phyloP scores from a whole-genome alignment of 179 eudicot species.

The Nepenthes alata region DNA sequence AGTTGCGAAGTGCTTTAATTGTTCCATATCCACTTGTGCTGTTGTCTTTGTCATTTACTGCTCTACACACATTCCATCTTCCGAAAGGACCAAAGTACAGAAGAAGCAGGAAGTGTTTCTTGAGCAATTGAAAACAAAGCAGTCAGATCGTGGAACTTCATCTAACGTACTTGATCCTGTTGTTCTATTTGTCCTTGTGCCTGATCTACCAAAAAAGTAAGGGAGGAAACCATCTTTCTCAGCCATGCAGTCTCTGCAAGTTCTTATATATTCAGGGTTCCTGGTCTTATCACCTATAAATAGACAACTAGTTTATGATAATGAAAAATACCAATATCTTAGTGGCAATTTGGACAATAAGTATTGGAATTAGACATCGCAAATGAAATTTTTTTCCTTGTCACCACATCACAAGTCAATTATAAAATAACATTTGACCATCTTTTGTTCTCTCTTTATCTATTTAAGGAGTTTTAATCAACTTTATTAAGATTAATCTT shows the following conservation, averaged over 20 bases:
- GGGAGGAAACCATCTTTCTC: not conserved
- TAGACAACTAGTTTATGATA: too few relatives aligned
- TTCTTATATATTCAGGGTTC: too few relatives aligned
- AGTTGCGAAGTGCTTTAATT: slow-evolving; percentile 52
- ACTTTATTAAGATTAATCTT: too few relatives aligned
- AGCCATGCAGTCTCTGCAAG: not conserved
- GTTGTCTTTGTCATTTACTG: slow-evolving; percentile 58
- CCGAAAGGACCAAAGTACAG: slow-evolving; percentile 34
- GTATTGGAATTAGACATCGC: too few relatives aligned
- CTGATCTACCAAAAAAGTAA: slow-evolving; percentile 86
- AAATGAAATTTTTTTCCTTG: too few relatives aligned
- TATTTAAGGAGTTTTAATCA: too few relatives aligned
- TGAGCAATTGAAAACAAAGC: slow-evolving; percentile 25
- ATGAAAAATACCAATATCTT: too few relatives aligned
- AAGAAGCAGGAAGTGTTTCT: slow-evolving; percentile 37
- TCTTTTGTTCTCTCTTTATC: too few relatives aligned
- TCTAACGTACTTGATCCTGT: slow-evolving; percentile 36
- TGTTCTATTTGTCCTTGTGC: slow-evolving; percentile 62
- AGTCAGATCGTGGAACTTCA: slow-evolving; percentile 19
- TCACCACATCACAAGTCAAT: too few relatives aligned
- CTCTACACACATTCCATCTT: slow-evolving; percentile 25
- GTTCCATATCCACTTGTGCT: slow-evolving; percentile 62
- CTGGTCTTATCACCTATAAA: too few relatives aligned
- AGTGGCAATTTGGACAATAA: too few relatives aligned
- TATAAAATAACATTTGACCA: too few relatives aligned